phyloP scores from a whole-genome alignment of 163 green algal species.

The Coccomyxa subellipsoidea region DNA sequence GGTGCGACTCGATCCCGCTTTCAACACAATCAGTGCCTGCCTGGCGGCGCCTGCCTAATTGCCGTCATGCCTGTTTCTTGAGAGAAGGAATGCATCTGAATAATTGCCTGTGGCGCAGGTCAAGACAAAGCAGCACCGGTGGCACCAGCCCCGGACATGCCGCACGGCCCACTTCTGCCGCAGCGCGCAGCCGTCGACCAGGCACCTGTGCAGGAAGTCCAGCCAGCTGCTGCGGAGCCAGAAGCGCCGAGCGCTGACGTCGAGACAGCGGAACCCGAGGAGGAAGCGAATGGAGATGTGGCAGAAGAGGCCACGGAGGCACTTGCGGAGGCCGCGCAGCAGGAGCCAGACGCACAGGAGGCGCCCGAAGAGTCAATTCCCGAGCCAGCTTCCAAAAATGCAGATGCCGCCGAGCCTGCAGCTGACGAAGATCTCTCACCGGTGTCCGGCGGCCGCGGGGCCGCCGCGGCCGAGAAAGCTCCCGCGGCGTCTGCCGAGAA shows the following conservation, averaged over 20 bases:
- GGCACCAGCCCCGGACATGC: background rate
- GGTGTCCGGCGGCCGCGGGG: no score
- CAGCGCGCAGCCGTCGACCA: background rate
- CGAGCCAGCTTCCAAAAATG: background rate
- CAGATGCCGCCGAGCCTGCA: no score
- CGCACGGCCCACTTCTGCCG: background rate
- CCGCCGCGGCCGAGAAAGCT: background rate
- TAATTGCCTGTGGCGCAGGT: background rate
- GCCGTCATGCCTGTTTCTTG: background rate
- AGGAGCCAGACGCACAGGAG: background rate
- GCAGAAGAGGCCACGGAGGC: no score
- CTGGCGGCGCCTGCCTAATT: background rate
- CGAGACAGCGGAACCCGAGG: background rate
- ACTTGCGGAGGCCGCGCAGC: background rate
- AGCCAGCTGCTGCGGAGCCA: background rate
- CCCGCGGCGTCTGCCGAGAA: background rate
- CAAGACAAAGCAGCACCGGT: background rate
- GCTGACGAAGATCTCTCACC: background rate
- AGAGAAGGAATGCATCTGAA: no score
- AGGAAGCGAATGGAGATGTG: background rate
- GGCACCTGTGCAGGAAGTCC: background rate
- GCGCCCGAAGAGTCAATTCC: no score
- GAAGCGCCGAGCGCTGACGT: background rate
- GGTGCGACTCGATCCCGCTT: no score
- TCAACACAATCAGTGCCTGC: no score